Evolutionary conservation across 768 basidiomycete species (phyloP).

Genomic region (Suillus tomentosus): DNA sequence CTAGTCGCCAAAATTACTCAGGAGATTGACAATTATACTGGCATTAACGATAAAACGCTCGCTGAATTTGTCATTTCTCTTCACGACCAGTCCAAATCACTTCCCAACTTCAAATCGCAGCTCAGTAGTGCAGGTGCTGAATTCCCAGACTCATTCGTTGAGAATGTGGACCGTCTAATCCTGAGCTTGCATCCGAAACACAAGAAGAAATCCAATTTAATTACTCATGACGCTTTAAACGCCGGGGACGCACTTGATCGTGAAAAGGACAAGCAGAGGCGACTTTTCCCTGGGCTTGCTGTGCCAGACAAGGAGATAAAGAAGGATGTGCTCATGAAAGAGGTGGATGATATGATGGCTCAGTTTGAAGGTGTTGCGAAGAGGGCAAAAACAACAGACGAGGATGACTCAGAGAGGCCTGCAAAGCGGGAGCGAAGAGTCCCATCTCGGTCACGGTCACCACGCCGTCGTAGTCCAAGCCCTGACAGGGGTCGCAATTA

Average conservation of each 20-base stretch:
- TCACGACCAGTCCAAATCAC: slow-evolving; percentile 80
- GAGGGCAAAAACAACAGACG: slow-evolving; percentile 41
- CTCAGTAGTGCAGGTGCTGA: slow-evolving; percentile 76
- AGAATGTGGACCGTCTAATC: slow-evolving; percentile 93
- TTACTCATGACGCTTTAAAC: slow-evolving; percentile 39
- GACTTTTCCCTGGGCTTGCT: slow-evolving; percentile 90
- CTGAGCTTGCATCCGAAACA: slow-evolving; percentile 95
- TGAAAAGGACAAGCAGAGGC: slow-evolving; percentile 76
- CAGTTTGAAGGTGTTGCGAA: slow-evolving; percentile 72
- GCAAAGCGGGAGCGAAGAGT: slow-evolving; percentile 64
- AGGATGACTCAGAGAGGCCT: slow-evolving; percentile 41
- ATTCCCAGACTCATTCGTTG: slow-evolving; percentile 88
- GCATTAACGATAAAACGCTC: slow-evolving; percentile 85
- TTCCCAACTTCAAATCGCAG: slow-evolving; percentile 79
- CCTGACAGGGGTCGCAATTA: slow-evolving; percentile 59
- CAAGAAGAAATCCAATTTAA: slow-evolving; percentile 61
- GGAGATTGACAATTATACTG: slow-evolving; percentile 88
- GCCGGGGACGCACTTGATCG: slow-evolving; percentile 33
- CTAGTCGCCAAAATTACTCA: slow-evolving; percentile 90
- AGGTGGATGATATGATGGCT: slow-evolving; percentile 88
- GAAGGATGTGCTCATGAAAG: slow-evolving; percentile 84
- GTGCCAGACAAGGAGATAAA: slow-evolving; percentile 67
- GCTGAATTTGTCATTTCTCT: slow-evolving; percentile 94
- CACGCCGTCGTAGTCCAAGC: slow-evolving; percentile 55
- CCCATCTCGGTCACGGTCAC: slow-evolving; percentile 46